Evolutionary conservation across 805 yeast genomes (phyloP), one percentile per base, ranked within the genome.

Genomic region (Teunomyces pallodes): DNA sequence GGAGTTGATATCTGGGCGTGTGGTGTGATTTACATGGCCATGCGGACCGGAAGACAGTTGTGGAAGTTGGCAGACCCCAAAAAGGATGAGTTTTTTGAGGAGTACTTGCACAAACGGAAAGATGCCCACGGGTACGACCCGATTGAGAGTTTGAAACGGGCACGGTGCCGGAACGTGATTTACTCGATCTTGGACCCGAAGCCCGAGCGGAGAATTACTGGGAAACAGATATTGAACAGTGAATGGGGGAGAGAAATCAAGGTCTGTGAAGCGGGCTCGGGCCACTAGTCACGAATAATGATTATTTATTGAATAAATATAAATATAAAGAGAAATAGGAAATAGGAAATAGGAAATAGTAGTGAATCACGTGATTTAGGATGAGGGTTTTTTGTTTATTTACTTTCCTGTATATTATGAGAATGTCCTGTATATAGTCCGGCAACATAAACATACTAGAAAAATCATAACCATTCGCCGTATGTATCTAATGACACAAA

Each of bases 221-320:
- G 95, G 10, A 81, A 82, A 57, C 97, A 92, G 67, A 82, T 91
- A 26, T 72, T 94, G 62, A 90, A 87, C 61, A 85, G 94, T 64
- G 98, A 94, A 66, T 92, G 98, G 98, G 96, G 96, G 0, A 74
- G 97, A 50, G 95, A 89, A 62, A 90, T 92, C 53, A 77, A 72
- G 49, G 83, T 88, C 26, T 90, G 96, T 64, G 82, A 79, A 31
- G 86, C 87, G 20, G 91, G 87, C 10, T 83, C 76, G 29, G 69
- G 67, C 35, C 50, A 42, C 35, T 13, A 28, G 27, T 30, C 14
- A 36, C 29, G 26, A 45, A 17, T 13, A 36, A 32, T 36, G 20
- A 16, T 17, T 20, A 16, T 12, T 24, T 17, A 17, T 17, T n/a
- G 14, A 17, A 13, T 14, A 33, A 7, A 33, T 31, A n/a, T 10